phyloP scores from a whole-genome alignment of 139 green algal species.

The Spirogloea muscicola region DNA sequence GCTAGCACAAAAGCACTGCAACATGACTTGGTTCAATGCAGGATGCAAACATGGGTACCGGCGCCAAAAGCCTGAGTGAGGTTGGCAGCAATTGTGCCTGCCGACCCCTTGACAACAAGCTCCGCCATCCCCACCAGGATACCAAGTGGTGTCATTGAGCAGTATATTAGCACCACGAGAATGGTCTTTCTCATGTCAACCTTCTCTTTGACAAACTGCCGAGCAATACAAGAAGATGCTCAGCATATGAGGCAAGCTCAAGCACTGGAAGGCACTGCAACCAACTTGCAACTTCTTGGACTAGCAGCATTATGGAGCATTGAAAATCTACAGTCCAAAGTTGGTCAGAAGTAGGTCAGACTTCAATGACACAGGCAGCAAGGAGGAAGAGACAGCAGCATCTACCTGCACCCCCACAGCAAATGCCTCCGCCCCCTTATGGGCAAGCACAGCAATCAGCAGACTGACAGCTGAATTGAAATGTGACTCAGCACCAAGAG shows the following conservation, averaged over 20 bases:
- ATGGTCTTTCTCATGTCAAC: conserved; percentile 26
- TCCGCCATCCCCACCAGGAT: conserved; percentile 30
- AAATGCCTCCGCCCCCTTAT: conserved; percentile 43
- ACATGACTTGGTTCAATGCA: not conserved
- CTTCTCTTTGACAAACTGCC: conserved; percentile 41
- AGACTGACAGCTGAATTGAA: conserved; percentile 14
- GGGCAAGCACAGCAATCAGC: conserved; percentile 33
- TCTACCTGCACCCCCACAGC: conserved; percentile 33
- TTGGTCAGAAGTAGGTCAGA: conserved; percentile 1
- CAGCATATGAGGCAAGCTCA: not conserved
- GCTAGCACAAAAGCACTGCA: not conserved
- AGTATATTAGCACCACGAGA: conserved; percentile 39
- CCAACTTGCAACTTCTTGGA: not conserved
- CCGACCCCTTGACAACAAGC: conserved; percentile 1
- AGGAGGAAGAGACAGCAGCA: not conserved
- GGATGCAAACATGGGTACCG: conserved; percentile 5
- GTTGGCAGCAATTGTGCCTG: conserved; percentile 9
- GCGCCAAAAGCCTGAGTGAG: conserved; percentile 38
- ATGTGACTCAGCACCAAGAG: conserved; percentile 1
- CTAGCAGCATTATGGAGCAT: not conserved
- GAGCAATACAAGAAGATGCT: not conserved
- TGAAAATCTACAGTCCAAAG: not conserved
- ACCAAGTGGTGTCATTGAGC: conserved; percentile 39
- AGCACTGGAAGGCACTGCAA: not conserved
- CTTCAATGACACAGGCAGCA: not conserved